A percentile compares a stretch with the other conserved stretches of the same genome.
Conservation (phyloP, 768 basidiomycete species). For the Brasilioporus rufonigricans region DNA sequence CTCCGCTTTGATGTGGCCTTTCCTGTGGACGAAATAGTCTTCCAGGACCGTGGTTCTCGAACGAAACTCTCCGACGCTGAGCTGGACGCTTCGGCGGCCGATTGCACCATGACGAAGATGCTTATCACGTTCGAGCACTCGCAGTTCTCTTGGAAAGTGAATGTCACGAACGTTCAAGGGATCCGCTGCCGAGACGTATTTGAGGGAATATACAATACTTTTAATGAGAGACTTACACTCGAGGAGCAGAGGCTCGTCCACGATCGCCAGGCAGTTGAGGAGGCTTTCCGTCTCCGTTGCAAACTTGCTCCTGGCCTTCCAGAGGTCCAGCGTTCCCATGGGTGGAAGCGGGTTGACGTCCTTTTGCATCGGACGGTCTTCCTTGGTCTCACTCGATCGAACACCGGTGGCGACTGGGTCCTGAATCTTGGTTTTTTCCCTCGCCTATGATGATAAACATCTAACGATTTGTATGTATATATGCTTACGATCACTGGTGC, state of each 20-base stretch:
- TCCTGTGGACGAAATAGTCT: slow-evolving; percentile 33
- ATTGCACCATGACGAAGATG: slow-evolving; percentile 47
- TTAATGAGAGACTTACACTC: slow-evolving; percentile 41
- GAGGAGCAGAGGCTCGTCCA: slow-evolving; percentile 40
- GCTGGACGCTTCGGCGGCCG: slow-evolving; percentile 42
- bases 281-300: too few relatives aligned
- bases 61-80: slow-evolving; percentile 37
- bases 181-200: slow-evolving; percentile 60
- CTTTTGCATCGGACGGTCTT: slow-evolving; percentile 52
- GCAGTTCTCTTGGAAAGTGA: slow-evolving; percentile 39
- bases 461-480: slow-evolving; percentile 5
- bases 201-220: slow-evolving; percentile 51
- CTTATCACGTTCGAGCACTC: slow-evolving; percentile 39
- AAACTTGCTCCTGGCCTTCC: slow-evolving; percentile 39
- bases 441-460: slow-evolving; percentile 7
- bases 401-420: slow-evolving; percentile 36
- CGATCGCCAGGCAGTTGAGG: slow-evolving; percentile 33
- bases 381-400: slow-evolving; percentile 44
- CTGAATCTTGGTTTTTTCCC: slow-evolving; percentile 28
- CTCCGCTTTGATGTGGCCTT: slow-evolving; percentile 53
- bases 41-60: slow-evolving; percentile 22
- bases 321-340: slow-evolving; percentile 40
- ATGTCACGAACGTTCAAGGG: slow-evolving; percentile 41
- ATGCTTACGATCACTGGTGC: too few relatives aligned
- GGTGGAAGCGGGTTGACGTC: too few relatives aligned